Evolutionary conservation across 164 flowering plant genomes (phyloP).

Genomic region (Aristolochia fimbriata): DNA sequence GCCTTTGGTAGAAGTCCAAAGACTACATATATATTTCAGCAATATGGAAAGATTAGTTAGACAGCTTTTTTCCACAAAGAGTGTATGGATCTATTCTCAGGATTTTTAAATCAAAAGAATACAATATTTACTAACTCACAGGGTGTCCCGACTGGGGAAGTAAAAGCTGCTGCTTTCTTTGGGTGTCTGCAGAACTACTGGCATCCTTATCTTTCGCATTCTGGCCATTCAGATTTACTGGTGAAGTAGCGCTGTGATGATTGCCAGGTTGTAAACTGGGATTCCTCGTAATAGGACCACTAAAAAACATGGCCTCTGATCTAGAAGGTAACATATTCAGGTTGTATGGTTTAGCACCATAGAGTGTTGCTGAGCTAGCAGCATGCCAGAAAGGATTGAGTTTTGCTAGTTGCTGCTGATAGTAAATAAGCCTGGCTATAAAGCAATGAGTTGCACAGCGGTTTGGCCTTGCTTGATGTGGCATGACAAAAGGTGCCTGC

Average conservation of each 20-base stretch:
- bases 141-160: slow-evolving; percentile 21
- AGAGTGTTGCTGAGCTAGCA: slow-evolving; percentile 15
- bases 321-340: slow-evolving; percentile 9
- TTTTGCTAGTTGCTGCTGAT: slow-evolving; percentile 27
- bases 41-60: too few relatives aligned
- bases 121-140: background rate
- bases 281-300: slow-evolving; percentile 13
- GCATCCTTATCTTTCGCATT: slow-evolving; percentile 14
- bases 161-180: slow-evolving; percentile 19
- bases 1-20: too few relatives aligned
- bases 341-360: slow-evolving; percentile 15
- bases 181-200: slow-evolving; percentile 9
- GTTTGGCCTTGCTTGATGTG: slow-evolving; percentile 30
- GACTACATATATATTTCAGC: too few relatives aligned
- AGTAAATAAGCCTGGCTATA: slow-evolving; percentile 35
- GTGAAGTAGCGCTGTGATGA: slow-evolving; percentile 3
- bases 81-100: too few relatives aligned
- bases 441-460: slow-evolving; percentile 38
- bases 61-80: too few relatives aligned
- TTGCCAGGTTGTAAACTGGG: slow-evolving; percentile 6
- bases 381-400: slow-evolving; percentile 22
- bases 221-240: slow-evolving; percentile 3
- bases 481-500: slow-evolving; percentile 24
- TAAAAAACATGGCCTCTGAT: slow-evolving; percentile 13
- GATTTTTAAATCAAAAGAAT: background rate